Evolutionary conservation across 495 filamentous ascomycete genomes (phyloP).

Genomic region (Eremomyces bilateralis): DNA sequence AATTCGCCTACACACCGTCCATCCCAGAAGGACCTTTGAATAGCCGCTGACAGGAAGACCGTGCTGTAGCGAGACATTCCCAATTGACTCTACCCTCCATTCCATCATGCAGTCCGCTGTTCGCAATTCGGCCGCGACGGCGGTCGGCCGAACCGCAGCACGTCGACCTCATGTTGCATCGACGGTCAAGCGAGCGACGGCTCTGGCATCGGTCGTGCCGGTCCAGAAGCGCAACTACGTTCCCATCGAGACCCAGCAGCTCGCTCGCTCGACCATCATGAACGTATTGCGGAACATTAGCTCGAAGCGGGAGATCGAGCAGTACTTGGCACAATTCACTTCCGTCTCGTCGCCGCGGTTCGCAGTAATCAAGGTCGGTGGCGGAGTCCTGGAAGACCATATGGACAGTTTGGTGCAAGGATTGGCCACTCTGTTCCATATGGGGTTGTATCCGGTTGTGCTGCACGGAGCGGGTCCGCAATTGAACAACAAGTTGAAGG

Average conservation of each 20-base stretch:
- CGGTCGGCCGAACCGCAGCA: neutral
- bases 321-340: slow-evolving; percentile 94
- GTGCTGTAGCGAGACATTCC: no score
- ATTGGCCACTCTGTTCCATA: slow-evolving; percentile 81
- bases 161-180: neutral
- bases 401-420: slow-evolving; percentile 72
- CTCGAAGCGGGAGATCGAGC: slow-evolving; percentile 91
- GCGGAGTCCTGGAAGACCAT: slow-evolving; percentile 91
- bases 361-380: slow-evolving; percentile 96
- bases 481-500: slow-evolving; percentile 80
- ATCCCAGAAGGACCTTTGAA: no score
- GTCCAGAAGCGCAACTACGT: neutral
- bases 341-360: slow-evolving; percentile 96
- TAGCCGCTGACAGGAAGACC: no score
- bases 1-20: no score
- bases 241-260: slow-evolving; percentile 1
- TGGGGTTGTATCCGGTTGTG: slow-evolving; percentile 88
- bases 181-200: neutral
- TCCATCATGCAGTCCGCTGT: no score
- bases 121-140: neutral
- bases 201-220: neutral
- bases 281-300: slow-evolving; percentile 91
- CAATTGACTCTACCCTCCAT: no score
- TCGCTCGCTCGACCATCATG: slow-evolving; percentile 71
- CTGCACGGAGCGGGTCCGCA: slow-evolving; percentile 94